Base-by-base conservation (phyloP, 2,329 filamentous ascomycete species). In the Elsinoe fawcettii region DNA sequence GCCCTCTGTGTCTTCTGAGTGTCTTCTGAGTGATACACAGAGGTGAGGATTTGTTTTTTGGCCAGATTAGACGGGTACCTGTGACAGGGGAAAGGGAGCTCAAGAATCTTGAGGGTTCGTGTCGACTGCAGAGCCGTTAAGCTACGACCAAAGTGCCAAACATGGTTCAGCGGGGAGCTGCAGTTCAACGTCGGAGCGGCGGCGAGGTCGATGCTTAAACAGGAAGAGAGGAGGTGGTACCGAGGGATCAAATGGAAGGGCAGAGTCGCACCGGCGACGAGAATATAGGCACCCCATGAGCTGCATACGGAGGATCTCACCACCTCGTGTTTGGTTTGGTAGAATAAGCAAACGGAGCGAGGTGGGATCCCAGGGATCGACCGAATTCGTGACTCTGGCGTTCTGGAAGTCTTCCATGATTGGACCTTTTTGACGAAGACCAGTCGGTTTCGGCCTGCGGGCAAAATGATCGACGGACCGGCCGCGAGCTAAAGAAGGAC, bases 81-180 rank as follows among this genome's bases (percentile, higher is more conserved):
- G 30, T 53, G 16, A 39, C 49, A 53, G 49, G 49, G 30, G 49
- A 36, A 53, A 53, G 49, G 49, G 27, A 51, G 46, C 46, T 51
- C 46, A 16, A 36, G 14, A 32, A 22, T 27, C 8, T 53, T 39
- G 30, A 37, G 16, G 49, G 49, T 37, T 53, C 49, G 18, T 36
- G 49, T 36, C 18, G 6, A 27, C 30, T 39, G 49, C 49, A 53
- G 49, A 22, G 20, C 18, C 49, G 49, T 53, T 53, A 53, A 39
- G 49, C 49, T 53, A 53, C 49, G 14, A 39, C 16, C 34, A 12
- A 36, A 11, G 22, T 23, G 11, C 16, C 49, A 20, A 53, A 22
- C 49, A 53, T 53, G 49, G 49, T 53, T 23, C 30, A 3, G 16
- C 32, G 49, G 18, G 5, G n/a, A 16, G 49, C 32, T 34, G 30